phyloP scores from a whole-genome alignment of 2,329 filamentous ascomycete species.

The Beauveria sp. region DNA sequence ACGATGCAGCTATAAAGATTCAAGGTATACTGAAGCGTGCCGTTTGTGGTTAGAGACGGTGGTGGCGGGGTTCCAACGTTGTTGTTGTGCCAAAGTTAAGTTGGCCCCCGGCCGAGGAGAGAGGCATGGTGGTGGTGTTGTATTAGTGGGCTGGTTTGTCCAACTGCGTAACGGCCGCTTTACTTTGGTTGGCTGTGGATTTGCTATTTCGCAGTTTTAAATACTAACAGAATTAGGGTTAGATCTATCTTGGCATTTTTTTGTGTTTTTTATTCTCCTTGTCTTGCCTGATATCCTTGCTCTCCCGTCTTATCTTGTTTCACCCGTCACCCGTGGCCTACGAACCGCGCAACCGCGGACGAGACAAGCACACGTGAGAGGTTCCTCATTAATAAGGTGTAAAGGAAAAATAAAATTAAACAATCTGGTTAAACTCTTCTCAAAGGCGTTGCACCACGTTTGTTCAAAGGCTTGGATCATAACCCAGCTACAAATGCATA shows the following conservation, averaged over 20 bases:
- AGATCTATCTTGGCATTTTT: not conserved
- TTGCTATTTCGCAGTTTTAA: not conserved
- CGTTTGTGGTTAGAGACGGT: not conserved
- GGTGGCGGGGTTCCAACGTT: slow-evolving; percentile 4
- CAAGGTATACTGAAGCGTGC: not conserved
- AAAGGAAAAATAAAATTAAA: not conserved
- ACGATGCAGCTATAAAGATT: not conserved
- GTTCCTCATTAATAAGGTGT: too few relatives aligned
- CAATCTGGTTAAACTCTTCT: not conserved
- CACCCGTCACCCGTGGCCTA: not conserved
- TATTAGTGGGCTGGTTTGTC: slow-evolving; percentile 4
- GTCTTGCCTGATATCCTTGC: not conserved
- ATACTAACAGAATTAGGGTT: not conserved
- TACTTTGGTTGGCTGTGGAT: not conserved
- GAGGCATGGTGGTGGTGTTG: not conserved
- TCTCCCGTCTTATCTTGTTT: not conserved
- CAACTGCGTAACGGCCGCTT: not conserved
- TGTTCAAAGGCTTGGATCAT: not conserved
- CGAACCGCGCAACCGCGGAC: not conserved
- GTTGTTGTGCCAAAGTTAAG: slow-evolving; percentile 10
- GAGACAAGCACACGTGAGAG: not conserved
- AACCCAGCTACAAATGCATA: not conserved
- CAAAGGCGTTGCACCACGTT: not conserved
- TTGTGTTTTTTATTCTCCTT: not conserved
- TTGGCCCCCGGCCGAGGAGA: not conserved